Conservation (phyloP, 2,329 filamentous ascomycete species). For the Monosporascus sp. region DNA sequence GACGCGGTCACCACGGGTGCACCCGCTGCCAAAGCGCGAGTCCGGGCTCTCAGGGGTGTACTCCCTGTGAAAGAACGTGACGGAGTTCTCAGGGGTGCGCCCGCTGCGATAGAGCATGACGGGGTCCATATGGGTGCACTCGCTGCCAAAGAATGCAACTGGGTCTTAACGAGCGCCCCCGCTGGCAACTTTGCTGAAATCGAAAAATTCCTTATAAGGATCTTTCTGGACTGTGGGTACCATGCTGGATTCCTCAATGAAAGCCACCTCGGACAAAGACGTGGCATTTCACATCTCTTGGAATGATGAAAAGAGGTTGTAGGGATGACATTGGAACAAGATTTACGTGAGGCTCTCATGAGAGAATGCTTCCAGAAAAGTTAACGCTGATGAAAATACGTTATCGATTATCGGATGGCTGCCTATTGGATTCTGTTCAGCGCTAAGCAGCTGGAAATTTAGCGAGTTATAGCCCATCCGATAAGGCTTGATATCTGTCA, state of each 20-base stretch:
- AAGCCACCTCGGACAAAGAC: conserved; percentile 15
- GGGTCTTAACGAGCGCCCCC: conserved; percentile 2
- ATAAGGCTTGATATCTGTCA: too few relatives aligned
- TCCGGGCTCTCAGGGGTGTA: conserved; percentile 2
- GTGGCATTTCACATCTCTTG: conserved; percentile 21
- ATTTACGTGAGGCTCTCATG: conserved; percentile 3
- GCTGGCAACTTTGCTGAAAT: conserved; percentile 2
- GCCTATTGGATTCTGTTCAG: too few relatives aligned
- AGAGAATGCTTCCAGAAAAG: too few relatives aligned
- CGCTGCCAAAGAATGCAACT: not conserved
- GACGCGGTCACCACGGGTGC: conserved; percentile 2
- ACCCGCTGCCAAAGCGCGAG: conserved; percentile 1
- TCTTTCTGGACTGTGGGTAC: not conserved
- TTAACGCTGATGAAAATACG: not conserved
- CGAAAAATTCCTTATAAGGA: conserved; percentile 2
- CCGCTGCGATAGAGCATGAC: not conserved
- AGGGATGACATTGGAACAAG: conserved; percentile 4
- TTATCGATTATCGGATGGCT: not conserved
- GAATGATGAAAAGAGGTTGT: not conserved
- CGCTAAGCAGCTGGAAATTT: too few relatives aligned
- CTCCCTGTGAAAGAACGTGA: conserved; percentile 1
- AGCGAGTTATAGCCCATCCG: too few relatives aligned
- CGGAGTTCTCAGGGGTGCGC: conserved; percentile 2
- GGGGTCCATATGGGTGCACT: not conserved
- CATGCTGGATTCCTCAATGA: conserved; percentile 7